Evolutionary conservation across 345 rosid species (phyloP), one percentile per base, ranked within the genome.

Genomic region (Trapa bicornis): DNA sequence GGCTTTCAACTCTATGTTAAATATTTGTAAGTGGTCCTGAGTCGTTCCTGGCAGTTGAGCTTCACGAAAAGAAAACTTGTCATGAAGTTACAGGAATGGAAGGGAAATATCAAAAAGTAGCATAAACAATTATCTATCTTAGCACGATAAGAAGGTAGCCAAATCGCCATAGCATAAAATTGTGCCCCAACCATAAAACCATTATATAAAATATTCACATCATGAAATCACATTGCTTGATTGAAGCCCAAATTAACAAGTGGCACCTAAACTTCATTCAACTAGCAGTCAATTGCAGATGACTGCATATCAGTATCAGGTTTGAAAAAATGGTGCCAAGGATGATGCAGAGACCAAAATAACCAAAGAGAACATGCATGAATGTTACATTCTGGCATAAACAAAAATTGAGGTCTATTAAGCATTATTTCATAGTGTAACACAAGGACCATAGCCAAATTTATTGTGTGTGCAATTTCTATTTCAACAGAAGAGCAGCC

Each of bases 21-120:
- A 91, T 83, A 95, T 95, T 77, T 95, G 99, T 65, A 95, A 80
- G 81, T 95, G 96, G 83, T 91, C 99, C 80, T 91, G 96, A 67
- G 93, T 84, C 22, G 96, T 89, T 76, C 99, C 99, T 38, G 88
- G 86, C 71, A 89, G 85, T 95, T 91, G 96, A 42, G 99, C 99
- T 95, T 68, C 74, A 84, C 71, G 74, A 71, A 65, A 70, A 57
- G 63, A 56, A 16, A 45, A 2, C 33, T 65, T 52, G 70, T 65
- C 17, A 75, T 41, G 8, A 3, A 45, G 1, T 57, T 33, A 35
- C 16, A 32, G 38, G 14, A 37, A 57, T 32, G 10, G 29, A 57
- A 32, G 38, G 16, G 16, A 32, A 29, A 45, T 7, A 58, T 1
- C 63, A 11, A 32, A 58, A 58, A 11, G 35, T 29, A 12, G 63